These are phyloP conservation scores for Pythium plurisporium DNA, from an alignment of 352 stramenopile genomes.

Conservation along the genomic window DNA sequence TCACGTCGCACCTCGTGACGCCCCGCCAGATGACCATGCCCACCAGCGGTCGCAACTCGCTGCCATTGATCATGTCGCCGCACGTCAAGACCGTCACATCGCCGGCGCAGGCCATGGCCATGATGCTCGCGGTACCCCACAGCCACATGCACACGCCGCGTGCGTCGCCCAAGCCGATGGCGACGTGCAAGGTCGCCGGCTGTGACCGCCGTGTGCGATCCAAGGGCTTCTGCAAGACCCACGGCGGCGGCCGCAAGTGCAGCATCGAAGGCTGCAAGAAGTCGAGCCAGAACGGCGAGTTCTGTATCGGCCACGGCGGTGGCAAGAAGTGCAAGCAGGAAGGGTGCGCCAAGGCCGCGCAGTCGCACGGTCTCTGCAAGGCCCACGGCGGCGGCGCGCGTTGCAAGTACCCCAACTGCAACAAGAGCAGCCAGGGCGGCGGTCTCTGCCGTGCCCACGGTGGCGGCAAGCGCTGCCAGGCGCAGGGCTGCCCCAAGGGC, in stretches of 20 bases:
- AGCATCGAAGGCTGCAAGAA: slow-evolving; percentile 74
- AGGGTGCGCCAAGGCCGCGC: slow-evolving; percentile 73
- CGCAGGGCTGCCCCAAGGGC: slow-evolving; percentile 80
- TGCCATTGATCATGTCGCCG: slow-evolving; percentile 37
- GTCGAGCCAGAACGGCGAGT: slow-evolving; percentile 71
- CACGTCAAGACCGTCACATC: slow-evolving; percentile 30
- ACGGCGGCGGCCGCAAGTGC: slow-evolving; percentile 76
- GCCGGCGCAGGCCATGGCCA: slow-evolving; percentile 25
- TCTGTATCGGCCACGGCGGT: slow-evolving; percentile 85
- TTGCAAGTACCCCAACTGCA: slow-evolving; percentile 64
- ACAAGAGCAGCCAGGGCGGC: slow-evolving; percentile 67
- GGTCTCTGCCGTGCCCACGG: slow-evolving; percentile 85
- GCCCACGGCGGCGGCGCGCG: slow-evolving; percentile 79
- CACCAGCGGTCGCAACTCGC: slow-evolving; percentile 24
- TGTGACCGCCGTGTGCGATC: slow-evolving; percentile 87
- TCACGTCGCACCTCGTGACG: slow-evolving; percentile 25
- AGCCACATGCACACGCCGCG: slow-evolving; percentile 25
- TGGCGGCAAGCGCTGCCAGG: slow-evolving; percentile 82
- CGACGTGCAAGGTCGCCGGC: slow-evolving; percentile 57
- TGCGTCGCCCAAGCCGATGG: slow-evolving; percentile 51
- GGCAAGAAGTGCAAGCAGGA: slow-evolving; percentile 75
- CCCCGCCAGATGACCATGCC: slow-evolving; percentile 25
- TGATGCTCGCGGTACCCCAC: slow-evolving; percentile 28
- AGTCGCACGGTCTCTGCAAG: slow-evolving; percentile 86
- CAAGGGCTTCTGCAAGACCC: slow-evolving; percentile 83